Base-by-base conservation (phyloP, 345 rosid genomes). In the Bruguiera parviflora region DNA sequence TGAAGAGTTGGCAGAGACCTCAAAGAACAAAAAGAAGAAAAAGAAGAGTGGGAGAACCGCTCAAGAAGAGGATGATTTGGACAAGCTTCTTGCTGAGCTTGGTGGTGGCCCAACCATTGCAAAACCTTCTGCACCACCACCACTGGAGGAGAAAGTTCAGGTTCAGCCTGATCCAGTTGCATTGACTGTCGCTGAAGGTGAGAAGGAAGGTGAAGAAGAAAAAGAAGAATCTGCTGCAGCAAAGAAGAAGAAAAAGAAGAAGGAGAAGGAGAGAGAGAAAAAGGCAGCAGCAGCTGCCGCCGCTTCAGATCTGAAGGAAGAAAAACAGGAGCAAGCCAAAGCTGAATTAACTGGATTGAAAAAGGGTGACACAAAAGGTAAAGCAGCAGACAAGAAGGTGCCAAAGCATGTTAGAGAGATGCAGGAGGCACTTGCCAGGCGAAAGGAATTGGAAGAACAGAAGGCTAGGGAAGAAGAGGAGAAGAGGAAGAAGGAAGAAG, bases 401-500 rank as follows among this genome's bases (percentile, higher is more conserved):
- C 89, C 99, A 9, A 95, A 90, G 82, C 96, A 88, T 81, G 96
- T 95, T 47, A 88, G 96, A 77, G 96, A 90, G 88, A 95, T 86
- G 96, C 97, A 92, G 81, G 99, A 95, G 82, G 88, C 86, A 29
- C 82, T 95, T 75, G 91, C 89, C 43, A 86, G 91, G 76, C 77
- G 92, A 73, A 82, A 90, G 73, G 99, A 92, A 81, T 75, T 86
- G 0, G 96, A 87, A 71, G 98, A 90, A 73, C 86, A 83, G 78
- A 88, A 82, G 76, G 89, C 84, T 69, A 85, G 80, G 81, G 99
- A 95, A 81, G 91, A 88, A 73, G 97, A 89, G 79, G 99, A 95
- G 71, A 95, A 72, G 83, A 52, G 82, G 67, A 88, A 87, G 78
- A 95, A 82, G 80, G 99, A 95, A 82, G 96, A 92, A 81, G 97